Conservation (phyloP, 2,329 filamentous ascomycete species). For the Aspergillus fijiensis region DNA sequence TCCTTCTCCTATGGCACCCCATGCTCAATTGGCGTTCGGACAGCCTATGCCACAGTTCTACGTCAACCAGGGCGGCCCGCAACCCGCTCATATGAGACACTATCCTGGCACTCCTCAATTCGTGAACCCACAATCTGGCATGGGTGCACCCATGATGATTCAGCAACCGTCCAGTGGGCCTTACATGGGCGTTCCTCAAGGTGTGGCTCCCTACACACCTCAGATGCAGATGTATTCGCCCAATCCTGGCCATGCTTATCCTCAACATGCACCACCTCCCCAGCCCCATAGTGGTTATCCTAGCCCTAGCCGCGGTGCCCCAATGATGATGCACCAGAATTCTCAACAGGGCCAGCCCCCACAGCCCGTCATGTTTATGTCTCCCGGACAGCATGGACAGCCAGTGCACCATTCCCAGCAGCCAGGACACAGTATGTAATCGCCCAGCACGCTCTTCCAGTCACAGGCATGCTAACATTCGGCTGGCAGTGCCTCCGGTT, state of each 20-base stretch:
- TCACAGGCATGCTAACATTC: conserved; percentile 28
- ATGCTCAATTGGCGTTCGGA: conserved; percentile 68
- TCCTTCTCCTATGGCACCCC: conserved; percentile 65
- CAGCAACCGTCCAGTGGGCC: conserved; percentile 66
- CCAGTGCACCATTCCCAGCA: conserved; percentile 71
- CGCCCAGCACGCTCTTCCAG: conserved; percentile 5
- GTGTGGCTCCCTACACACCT: conserved; percentile 65
- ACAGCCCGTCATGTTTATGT: conserved; percentile 71
- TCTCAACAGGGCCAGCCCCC: conserved; percentile 82
- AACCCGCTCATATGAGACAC: conserved; percentile 69
- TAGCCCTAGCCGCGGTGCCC: conserved; percentile 81
- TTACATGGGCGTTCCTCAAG: conserved; percentile 72
- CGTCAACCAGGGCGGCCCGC: conserved; percentile 67
- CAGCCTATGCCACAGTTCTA: conserved; percentile 71
- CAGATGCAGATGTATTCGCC: conserved; percentile 82
- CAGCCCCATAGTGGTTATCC: conserved; percentile 72
- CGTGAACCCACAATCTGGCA: conserved; percentile 67
- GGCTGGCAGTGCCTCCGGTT: conserved; percentile 58
- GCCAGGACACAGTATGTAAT: conserved; percentile 69
- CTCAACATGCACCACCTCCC: conserved; percentile 51
- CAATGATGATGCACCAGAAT: conserved; percentile 92
- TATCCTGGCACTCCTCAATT: conserved; percentile 73
- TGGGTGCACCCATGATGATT: conserved; percentile 81
- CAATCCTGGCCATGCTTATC: conserved; percentile 68
- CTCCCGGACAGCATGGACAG: conserved; percentile 71